Evolutionary conservation across 192 early-diverging fungal species (phyloP).

Genomic region (Chytriomyces sp.): DNA sequence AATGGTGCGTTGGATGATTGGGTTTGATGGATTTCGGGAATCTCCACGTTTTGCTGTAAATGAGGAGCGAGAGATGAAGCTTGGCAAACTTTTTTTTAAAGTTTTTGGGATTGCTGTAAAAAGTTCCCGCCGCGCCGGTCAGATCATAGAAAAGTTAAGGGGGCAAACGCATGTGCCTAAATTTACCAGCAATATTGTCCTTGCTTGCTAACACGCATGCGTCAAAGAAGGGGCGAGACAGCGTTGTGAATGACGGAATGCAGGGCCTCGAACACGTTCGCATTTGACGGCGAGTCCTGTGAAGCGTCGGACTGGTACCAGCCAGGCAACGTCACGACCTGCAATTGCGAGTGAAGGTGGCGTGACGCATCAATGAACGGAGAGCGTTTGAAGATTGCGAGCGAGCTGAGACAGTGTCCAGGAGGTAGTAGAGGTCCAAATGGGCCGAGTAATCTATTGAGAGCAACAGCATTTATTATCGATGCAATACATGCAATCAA

Average conservation of each 20-base stretch:
- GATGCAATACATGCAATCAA: not conserved
- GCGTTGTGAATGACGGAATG: conserved; percentile 92
- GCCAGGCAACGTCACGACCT: conserved; percentile 91
- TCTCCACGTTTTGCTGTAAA: conserved; percentile 97
- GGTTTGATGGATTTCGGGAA: conserved; percentile 89
- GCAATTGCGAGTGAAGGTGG: conserved; percentile 64
- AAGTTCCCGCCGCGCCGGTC: not conserved
- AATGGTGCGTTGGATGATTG: conserved; percentile 63
- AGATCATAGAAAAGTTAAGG: not conserved
- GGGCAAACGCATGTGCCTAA: not conserved
- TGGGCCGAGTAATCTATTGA: not conserved
- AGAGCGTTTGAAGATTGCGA: conserved; percentile 48
- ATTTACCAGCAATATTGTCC: conserved; percentile 74
- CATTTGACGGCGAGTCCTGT: too few relatives aligned
- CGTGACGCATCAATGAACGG: conserved; percentile 65
- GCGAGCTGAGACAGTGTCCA: conserved; percentile 25
- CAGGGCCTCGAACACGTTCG: conserved; percentile 82
- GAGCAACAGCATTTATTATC: not conserved
- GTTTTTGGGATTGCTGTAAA: conserved; percentile 85
- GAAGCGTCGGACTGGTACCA: too few relatives aligned
- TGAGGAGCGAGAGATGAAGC: conserved; percentile 91
- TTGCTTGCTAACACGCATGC: conserved; percentile 73
- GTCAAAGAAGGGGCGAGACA: conserved; percentile 92
- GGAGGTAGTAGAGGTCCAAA: too few relatives aligned
- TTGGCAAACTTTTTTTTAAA: conserved; percentile 98